Base-by-base conservation (phyloP, 1,284 basidiomycete species). In the Sanghuangporus sanghuang region DNA sequence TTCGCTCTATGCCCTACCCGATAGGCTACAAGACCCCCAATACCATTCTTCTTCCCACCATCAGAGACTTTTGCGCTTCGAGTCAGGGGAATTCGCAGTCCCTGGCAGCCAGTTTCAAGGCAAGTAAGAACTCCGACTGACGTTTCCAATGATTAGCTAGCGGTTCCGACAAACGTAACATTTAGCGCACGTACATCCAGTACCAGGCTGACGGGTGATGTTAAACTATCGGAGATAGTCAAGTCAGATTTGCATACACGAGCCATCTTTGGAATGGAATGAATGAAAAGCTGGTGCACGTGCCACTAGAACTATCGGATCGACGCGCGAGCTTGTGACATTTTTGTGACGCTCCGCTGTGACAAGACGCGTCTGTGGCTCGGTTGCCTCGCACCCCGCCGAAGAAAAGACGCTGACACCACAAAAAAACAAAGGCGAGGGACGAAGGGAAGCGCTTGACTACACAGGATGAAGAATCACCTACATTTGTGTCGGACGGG, bases 11-110 rank as follows among this genome's bases (percentile, higher is more conserved):
- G 44, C 69, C 76, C 61, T 69, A 83, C 82, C 61, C 77, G 73
- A 69, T 81, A 84, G 1, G 74, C 70, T 16, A 71, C 70, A 46
- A 85, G 68, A 16, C 77, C 77, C 11, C 81, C 81, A 57, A 83
- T 67, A 14, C 82, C 81, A 40, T 74, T 73, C 18, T 64, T 64
- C 64, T 70, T 71, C 12, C 82, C 81, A 11, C 79, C 78, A 68
- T 81, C 79, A 3, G 65, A 49, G 0, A 66, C 64, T 21, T 67
- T 71, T 27, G 66, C 59, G 62, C 74, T 75, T 39, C 67, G 65
- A 6, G 66, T 64, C 35, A 84, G 72, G 2, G 69, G 57, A 23
- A 82, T 74, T 14, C 59, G 21, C n/a, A 69, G 42, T n/a, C 52
- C 54, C 21, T 74, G 67, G 68, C 82, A 84, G 1, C 76, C 76